A percentile compares a stretch with the other conserved stretches of the same genome.
These are phyloP conservation scores for Wolfiporia cocos DNA, from an alignment of 1,284 basidiomycete genomes.

Conservation along the genomic window DNA sequence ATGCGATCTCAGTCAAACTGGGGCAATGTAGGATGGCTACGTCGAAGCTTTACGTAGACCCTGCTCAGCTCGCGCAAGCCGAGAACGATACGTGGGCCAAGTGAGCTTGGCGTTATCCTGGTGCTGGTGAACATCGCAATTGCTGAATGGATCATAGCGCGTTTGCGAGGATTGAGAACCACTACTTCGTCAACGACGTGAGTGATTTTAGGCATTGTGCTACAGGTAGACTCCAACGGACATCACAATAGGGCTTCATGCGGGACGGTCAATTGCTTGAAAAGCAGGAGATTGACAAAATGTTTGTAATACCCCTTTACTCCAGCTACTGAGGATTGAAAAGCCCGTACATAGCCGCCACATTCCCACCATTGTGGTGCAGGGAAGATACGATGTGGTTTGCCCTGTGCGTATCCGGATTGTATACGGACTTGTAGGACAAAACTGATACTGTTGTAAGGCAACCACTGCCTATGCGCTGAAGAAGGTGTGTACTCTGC, in stretches of 20 bases:
- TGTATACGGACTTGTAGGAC: background rate
- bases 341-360: constrained; percentile 51
- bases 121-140: constrained; percentile 3
- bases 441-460: constrained; percentile 26
- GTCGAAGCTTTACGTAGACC: constrained; percentile 67
- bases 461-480: constrained; percentile 76
- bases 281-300: constrained; percentile 83
- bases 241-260: constrained; percentile 67
- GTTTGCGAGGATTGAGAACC: constrained; percentile 89
- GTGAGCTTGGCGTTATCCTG: constrained; percentile 34
- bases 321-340: background rate
- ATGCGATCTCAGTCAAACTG: constrained; percentile 1
- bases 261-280: constrained; percentile 85
- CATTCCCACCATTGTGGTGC: constrained; percentile 80
- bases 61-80: constrained; percentile 63
- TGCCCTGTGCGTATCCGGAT: constrained; percentile 50
- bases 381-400: constrained; percentile 82
- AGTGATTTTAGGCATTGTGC: too few species aligned
- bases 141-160: constrained; percentile 41
- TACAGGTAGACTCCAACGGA: too few species aligned
- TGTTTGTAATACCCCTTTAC: constrained; percentile 39
- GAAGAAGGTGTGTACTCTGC: constrained; percentile 46
- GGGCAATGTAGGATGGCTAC: constrained; percentile 68
- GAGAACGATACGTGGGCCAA: constrained; percentile 72
- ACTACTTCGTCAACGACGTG: constrained; percentile 83